phyloP scores from a whole-genome alignment of 2,329 filamentous ascomycete genomes.

The Myriosclerotinia scirpicola region DNA sequence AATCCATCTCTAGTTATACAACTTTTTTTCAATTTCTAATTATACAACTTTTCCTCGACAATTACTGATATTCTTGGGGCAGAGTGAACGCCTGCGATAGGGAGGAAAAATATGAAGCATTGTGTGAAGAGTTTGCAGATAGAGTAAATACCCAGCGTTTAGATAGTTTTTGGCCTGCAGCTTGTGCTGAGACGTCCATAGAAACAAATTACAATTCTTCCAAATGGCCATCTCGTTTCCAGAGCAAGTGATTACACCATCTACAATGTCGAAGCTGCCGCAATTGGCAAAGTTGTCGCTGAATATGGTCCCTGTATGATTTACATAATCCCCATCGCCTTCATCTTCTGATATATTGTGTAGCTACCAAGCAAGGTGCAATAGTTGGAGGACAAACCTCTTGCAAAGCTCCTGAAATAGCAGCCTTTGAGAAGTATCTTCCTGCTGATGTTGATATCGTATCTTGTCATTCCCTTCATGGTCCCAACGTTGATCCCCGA shows the following conservation, averaged over 20 bases:
- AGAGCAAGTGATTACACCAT: constrained; percentile 97
- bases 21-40: too few relatives aligned
- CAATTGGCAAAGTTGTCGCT: constrained; percentile 83
- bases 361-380: constrained; percentile 90
- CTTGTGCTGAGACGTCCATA: constrained; percentile 50
- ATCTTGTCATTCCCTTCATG: constrained; percentile 94
- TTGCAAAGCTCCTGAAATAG: constrained; percentile 95
- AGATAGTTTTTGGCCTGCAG: constrained; percentile 36
- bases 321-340: constrained; percentile 13
- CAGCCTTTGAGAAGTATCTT: constrained; percentile 85
- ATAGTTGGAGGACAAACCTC: constrained; percentile 98
- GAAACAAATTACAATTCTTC: constrained; percentile 83
- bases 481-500: constrained; percentile 81
- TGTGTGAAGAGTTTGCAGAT: constrained; percentile 79
- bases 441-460: constrained; percentile 89
- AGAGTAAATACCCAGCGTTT: constrained; percentile 67
- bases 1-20: constrained; percentile 17
- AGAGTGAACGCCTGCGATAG: constrained; percentile 95
- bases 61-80: constrained; percentile 29
- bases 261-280: constrained; percentile 94
- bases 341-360: constrained; percentile 27
- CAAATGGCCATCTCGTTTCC: constrained; percentile 94
- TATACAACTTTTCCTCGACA: too few relatives aligned
- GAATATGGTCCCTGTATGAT: constrained; percentile 87
- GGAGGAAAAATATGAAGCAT: constrained; percentile 79